Conservation (phyloP, 768 basidiomycete species). For the Trametes villosa region DNA sequence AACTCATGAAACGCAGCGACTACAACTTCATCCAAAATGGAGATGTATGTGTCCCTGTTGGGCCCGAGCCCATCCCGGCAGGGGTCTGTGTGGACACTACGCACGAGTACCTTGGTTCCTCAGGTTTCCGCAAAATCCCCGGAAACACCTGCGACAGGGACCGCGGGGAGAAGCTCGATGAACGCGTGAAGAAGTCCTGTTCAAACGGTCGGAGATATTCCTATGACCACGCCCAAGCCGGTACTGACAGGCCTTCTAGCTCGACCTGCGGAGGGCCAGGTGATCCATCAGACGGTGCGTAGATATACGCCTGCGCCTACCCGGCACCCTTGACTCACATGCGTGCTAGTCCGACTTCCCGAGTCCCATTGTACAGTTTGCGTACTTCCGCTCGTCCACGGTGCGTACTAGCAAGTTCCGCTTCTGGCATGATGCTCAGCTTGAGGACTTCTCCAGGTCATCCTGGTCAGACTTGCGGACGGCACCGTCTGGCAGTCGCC, state of each 20-base stretch:
- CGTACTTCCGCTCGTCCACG: conserved; percentile 83
- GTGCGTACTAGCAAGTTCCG: conserved; percentile 42
- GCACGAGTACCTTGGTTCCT: conserved; percentile 81
- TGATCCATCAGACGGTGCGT: conserved; percentile 72
- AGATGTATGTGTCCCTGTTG: conserved; percentile 77
- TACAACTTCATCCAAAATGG: conserved; percentile 85
- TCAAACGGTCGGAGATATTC: conserved; percentile 56
- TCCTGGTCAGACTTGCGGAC: conserved; percentile 82
- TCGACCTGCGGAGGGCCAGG: conserved; percentile 76
- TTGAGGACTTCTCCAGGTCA: conserved; percentile 52
- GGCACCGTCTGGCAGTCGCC: conserved; percentile 89
- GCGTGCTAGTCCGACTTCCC: conserved; percentile 65
- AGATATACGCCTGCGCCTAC: background rate
- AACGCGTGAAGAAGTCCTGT: conserved; percentile 72
- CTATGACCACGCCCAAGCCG: background rate
- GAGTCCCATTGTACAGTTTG: conserved; percentile 67
- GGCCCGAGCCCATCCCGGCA: conserved; percentile 85
- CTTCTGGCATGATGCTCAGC: background rate
- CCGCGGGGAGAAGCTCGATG: conserved; percentile 68
- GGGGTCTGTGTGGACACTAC: conserved; percentile 65
- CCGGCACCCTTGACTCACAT: conserved; percentile 5
- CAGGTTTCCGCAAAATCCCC: conserved; percentile 90
- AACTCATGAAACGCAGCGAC: conserved; percentile 56
- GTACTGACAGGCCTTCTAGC: conserved; percentile 46
- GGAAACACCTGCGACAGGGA: conserved; percentile 82